These are phyloP conservation scores for Aschersonia sp. DNA, from an alignment of 2,329 filamentous ascomycete genomes.

Conservation along the genomic window DNA sequence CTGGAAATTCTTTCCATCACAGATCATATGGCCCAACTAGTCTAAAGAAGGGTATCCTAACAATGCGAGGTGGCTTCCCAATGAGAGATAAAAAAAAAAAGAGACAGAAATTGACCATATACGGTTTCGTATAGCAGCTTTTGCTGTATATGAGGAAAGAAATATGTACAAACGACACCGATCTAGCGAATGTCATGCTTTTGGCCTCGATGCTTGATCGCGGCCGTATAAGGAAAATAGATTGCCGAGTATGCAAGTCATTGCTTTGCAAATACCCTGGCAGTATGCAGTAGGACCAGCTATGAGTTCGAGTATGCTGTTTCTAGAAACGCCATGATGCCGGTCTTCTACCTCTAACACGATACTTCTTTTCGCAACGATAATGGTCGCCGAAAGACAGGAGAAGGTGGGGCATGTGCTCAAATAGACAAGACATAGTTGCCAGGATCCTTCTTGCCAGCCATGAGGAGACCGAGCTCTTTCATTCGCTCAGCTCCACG, in stretches of 20 bases:
- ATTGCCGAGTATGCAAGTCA: too few relatives aligned
- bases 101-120: background rate
- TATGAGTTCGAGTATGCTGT: too few relatives aligned
- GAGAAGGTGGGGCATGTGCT: conserved; percentile 4
- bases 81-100: background rate
- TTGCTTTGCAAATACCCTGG: too few relatives aligned
- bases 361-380: too few relatives aligned
- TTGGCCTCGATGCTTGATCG: too few relatives aligned
- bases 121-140: background rate
- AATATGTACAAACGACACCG: background rate
- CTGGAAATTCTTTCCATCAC: background rate
- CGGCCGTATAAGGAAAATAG: too few relatives aligned
- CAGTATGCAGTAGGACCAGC: too few relatives aligned
- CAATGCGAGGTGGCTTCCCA: background rate
- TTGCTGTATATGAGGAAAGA: background rate
- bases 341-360: too few relatives aligned
- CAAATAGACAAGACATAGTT: conserved; percentile 67
- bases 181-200: too few relatives aligned
- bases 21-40: background rate
- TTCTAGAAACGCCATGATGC: too few relatives aligned
- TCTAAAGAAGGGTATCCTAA: background rate
- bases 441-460: conserved; percentile 59
- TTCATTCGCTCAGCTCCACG: conserved; percentile 84
- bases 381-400: background rate
- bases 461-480: conserved; percentile 70